Base-by-base conservation (phyloP, 179 eudicot genomes). In the Spinacia oleracea region DNA sequence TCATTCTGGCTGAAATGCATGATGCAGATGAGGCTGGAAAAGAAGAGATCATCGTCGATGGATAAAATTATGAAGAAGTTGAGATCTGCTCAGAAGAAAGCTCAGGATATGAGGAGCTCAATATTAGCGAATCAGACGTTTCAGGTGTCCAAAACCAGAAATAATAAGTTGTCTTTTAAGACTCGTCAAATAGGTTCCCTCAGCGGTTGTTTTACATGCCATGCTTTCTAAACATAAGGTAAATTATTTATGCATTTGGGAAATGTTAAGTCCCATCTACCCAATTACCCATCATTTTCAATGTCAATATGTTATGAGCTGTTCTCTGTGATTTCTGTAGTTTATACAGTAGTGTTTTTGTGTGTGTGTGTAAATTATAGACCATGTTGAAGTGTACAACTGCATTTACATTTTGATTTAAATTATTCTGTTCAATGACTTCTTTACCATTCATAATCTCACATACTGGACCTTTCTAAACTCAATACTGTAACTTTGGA, bases 41-140 rank as follows among this genome's bases (percentile, higher is more conserved):
- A 95, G 89, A 95, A 91, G 86, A 89, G 98, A 82, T 90, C 97
- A 32, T 90, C 95, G 69, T 94, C 98, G 42, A 93, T 94, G 89
- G 94, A 94, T 72, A 94, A 88, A 85, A 95, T 95, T 31, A 84
- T 93, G 93, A 90, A 85, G 69, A 95, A 95, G 81, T 83, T 95
- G 82, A 89, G 84, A 87, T 88, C 94, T 51, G 93, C 97, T 70
- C 93, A 95, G 80, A 95, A 83, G 88, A 95, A 95, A 86, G 97
- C 98, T 69, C 97, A 93, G 80, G 87, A 86, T 78, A 93, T 91
- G 98, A 88, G 98, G 81, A 89, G 86, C 63, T 79, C 89, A 1
- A 83, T 82, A 77, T 75, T 80, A 60, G 43, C 84, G 67, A 89
- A 79, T 70, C 89, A 87, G 71, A 58, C 87, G 51, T 86, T 79